Evolutionary conservation across 345 rosid genomes (phyloP).

Genomic region (Psidium friedrichsthalianum): DNA sequence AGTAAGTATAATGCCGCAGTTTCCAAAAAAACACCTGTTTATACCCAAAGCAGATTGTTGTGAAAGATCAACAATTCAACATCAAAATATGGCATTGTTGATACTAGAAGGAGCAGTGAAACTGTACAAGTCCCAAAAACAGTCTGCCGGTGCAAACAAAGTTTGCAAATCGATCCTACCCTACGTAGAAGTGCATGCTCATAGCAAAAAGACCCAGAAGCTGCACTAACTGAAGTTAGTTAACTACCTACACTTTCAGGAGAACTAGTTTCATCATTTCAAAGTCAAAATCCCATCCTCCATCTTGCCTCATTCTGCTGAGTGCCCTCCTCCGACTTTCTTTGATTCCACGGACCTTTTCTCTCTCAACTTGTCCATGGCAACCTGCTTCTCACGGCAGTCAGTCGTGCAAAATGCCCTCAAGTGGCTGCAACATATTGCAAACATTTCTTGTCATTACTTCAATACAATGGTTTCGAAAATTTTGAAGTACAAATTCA

Average conservation of each 20-base stretch:
- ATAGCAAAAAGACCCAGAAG: not conserved
- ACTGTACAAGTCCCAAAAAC: not conserved
- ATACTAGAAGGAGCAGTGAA: not conserved
- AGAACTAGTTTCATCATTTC: not conserved
- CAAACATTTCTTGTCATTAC: not conserved
- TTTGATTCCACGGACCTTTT: not conserved
- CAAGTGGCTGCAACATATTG: not conserved
- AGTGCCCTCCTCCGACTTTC: not conserved
- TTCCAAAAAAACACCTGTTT: not conserved
- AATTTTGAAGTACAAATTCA: not conserved
- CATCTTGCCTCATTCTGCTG: not conserved
- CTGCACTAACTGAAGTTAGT: not conserved
- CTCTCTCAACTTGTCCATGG: not conserved
- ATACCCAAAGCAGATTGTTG: not conserved
- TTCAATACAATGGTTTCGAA: not conserved
- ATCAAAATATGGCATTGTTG: not conserved
- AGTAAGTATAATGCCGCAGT: not conserved
- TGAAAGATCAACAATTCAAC: not conserved
- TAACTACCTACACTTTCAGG: not conserved
- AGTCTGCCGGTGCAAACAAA: not conserved
- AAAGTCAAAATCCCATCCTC: not conserved
- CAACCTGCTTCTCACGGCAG: not conserved
- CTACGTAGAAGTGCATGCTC: not conserved
- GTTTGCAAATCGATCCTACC: not conserved
- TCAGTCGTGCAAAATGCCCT: not conserved